Evolutionary conservation across 371 early-diverging fungal genomes (phyloP), one percentile per base, ranked within the genome.

Genomic region (Mucor piriformis): DNA sequence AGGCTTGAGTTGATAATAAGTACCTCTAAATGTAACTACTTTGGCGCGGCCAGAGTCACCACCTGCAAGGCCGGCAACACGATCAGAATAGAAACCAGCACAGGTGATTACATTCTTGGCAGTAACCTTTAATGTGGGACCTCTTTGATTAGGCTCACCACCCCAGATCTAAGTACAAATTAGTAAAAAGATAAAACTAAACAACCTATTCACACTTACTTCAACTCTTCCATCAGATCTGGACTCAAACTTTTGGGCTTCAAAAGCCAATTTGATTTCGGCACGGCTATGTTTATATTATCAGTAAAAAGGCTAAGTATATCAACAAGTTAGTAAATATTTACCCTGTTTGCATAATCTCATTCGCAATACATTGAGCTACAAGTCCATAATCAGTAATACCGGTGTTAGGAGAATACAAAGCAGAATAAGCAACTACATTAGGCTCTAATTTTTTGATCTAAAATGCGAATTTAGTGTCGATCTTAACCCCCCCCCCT

Each of bases 361-460:
- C 76, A 13, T 69, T 54, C 6, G 76, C 71, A 43, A 79, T 63
- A 48, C 64, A 61, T 55, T 76, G 73, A 42, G 66, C 60, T 6
- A 79, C 79, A 25, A 76, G 63, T 40, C 74, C 70, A 50, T 53
- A 79, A 42, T 76, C 74, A 23, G 66, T 64, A 37, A 79, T 76
- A 34, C 79, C 79, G 6, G 79, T 79, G 43, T 79, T 79, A 6
- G 79, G 79, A 4, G 79, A 79, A 44, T 74, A 57, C 24, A 79
- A 49, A 4, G 79, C 79, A 53, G 74, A 74, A 43, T 76, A 79
- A 25, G 72, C 79, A 15, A 61, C 64, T 6, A 79, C 69, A 44
- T 79, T 79, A 29, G 79, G 79, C 51, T 79, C 79, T 50, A 72
- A 49, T 54, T 73, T 62, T 42, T 64, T 57, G 23, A 79, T 70